Evolutionary conservation across 139 green algal genomes (phyloP).

Genomic region (Edaphochlamys debaryana): DNA sequence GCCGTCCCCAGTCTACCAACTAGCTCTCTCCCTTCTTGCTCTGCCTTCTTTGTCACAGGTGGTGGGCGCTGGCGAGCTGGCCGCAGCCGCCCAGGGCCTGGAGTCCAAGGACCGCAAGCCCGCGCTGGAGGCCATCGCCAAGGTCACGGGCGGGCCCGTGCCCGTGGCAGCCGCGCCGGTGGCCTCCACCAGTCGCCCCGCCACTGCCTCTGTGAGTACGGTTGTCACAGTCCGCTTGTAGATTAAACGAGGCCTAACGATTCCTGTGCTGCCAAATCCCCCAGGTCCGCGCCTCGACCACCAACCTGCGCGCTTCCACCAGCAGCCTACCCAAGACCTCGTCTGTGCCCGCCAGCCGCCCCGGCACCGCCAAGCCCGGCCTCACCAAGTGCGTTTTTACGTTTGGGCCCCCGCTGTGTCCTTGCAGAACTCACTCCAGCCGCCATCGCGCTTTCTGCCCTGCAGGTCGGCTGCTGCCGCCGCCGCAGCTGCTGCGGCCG

Average conservation of each 20-base stretch:
- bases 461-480: conserved; percentile 17
- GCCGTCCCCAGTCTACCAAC: too few relatives aligned
- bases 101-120: conserved; percentile 38
- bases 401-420: neutral
- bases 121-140: conserved; percentile 55
- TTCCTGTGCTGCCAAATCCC: too few relatives aligned
- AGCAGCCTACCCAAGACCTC: neutral
- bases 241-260: too few relatives aligned
- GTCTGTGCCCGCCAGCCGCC: neutral
- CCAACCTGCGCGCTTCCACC: conserved; percentile 17
- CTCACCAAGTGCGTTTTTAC: neutral
- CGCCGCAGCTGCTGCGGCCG: neutral
- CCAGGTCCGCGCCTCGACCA: conserved; percentile 1
- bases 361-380: neutral
- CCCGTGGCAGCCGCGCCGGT: neutral
- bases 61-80: conserved; percentile 41
- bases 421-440: neutral
- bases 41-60: neutral
- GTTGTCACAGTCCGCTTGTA: too few relatives aligned
- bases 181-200: neutral
- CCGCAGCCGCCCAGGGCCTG: conserved; percentile 9
- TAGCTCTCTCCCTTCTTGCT: too few relatives aligned
- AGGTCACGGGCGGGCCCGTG: conserved; percentile 39
- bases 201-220: neutral
- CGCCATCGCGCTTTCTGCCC: too few relatives aligned